A percentile compares a stretch with the other conserved stretches of the same genome.
phyloP scores from a whole-genome alignment of 108 stramenopile genomes.

The Conticribra guillardii region DNA sequence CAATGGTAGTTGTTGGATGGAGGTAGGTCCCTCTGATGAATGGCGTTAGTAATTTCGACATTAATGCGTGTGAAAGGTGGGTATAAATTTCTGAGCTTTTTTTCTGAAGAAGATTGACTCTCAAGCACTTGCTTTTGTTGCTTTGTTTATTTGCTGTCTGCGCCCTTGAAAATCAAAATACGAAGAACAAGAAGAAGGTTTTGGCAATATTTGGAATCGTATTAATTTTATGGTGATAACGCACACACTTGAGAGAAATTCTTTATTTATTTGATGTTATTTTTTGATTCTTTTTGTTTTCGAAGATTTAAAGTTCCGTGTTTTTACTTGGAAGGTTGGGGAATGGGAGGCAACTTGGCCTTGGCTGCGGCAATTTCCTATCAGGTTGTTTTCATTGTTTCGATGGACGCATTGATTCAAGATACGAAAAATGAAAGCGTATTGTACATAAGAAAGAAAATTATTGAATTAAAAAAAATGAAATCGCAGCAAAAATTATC shows the following conservation, averaged over 20 bases:
- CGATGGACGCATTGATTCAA: neutral
- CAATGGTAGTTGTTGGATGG: neutral
- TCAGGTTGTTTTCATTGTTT: neutral
- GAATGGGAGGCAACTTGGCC: slow-evolving; percentile 40
- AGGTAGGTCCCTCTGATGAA: neutral
- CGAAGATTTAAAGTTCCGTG: too few relatives aligned
- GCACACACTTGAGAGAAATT: too few relatives aligned
- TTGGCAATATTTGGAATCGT: too few relatives aligned
- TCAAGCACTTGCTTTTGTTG: too few relatives aligned
- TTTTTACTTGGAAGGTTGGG: slow-evolving; percentile 20
- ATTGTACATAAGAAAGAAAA: neutral
- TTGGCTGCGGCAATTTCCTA: slow-evolving; percentile 46
- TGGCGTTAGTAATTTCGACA: neutral
- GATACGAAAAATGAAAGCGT: neutral
- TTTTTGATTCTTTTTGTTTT: neutral
- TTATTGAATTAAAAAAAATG: neutral
- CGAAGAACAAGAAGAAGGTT: too few relatives aligned
- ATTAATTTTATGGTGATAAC: too few relatives aligned
- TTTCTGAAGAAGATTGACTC: too few relatives aligned
- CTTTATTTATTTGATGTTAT: neutral
- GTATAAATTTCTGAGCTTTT: too few relatives aligned
- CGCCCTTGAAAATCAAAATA: too few relatives aligned
- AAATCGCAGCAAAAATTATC: too few relatives aligned
- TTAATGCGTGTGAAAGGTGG: too few relatives aligned
- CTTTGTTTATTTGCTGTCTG: too few relatives aligned